Evolutionary conservation across 257 asterid genomes (phyloP).

Genomic region (Primulina huaijiensis): DNA sequence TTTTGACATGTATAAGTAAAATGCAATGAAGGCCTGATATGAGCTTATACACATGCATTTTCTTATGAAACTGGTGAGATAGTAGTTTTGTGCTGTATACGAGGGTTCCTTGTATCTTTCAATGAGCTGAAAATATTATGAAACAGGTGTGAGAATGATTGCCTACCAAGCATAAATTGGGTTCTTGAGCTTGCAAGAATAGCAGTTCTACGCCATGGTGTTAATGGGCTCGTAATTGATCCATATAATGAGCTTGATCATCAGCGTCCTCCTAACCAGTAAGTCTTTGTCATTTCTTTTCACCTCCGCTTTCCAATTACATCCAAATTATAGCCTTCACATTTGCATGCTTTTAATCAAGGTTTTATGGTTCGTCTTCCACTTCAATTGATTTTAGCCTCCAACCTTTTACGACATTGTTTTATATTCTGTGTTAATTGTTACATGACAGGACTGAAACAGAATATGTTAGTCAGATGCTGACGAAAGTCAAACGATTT

Average conservation of each 20-base stretch:
- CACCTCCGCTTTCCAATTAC: background rate
- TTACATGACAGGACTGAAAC: slow-evolving; percentile 82
- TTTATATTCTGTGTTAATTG: slow-evolving; percentile 3
- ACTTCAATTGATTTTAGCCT: background rate
- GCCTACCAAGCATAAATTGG: slow-evolving; percentile 86
- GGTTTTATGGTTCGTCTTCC: background rate
- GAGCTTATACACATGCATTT: background rate
- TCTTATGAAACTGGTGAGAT: background rate
- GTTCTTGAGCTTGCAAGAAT: slow-evolving; percentile 89
- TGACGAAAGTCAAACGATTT: slow-evolving; percentile 85
- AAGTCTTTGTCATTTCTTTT: slow-evolving; percentile 34
- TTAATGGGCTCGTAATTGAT: slow-evolving; percentile 90
- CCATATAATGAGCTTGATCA: slow-evolving; percentile 98
- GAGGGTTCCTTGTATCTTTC: background rate
- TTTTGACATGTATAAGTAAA: background rate
- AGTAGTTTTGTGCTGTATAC: background rate
- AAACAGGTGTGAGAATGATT: slow-evolving; percentile 87
- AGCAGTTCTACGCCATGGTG: slow-evolving; percentile 89
- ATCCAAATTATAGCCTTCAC: background rate
- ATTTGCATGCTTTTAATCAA: background rate
- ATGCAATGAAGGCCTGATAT: background rate
- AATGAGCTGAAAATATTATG: slow-evolving; percentile 22
- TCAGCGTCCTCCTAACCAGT: slow-evolving; percentile 82
- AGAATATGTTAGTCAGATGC: slow-evolving; percentile 95
- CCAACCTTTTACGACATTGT: background rate